Conservation (phyloP, 1,284 basidiomycete species). For the Ustilago curta region DNA sequence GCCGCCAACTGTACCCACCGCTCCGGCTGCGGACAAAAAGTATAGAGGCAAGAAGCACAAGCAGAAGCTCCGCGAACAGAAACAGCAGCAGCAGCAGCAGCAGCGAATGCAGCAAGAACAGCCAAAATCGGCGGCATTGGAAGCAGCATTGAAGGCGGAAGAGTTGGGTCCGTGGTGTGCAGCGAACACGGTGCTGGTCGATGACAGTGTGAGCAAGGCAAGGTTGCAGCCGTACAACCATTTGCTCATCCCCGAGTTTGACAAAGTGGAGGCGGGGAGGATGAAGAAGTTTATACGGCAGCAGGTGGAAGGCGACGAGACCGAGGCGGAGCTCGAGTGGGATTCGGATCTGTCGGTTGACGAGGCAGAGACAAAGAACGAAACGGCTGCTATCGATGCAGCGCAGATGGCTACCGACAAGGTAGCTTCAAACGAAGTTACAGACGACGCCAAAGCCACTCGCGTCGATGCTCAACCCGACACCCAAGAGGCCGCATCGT, state of each 20-base stretch:
- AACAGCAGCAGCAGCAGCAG: constrained; percentile 1
- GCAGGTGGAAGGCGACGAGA: constrained; percentile 12
- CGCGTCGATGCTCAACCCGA: neutral
- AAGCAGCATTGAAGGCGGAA: constrained; percentile 18
- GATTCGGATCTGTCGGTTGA: constrained; percentile 37
- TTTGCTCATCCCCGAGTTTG: constrained; percentile 62
- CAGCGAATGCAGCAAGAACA: constrained; percentile 4
- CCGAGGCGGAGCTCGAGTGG: constrained; percentile 29
- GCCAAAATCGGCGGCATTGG: constrained; percentile 9
- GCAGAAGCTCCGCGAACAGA: neutral
- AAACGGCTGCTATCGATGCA: neutral
- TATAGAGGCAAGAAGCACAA: constrained; percentile 7
- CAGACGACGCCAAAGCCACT: neutral
- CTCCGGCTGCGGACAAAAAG: constrained; percentile 17
- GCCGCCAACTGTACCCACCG: constrained; percentile 8
- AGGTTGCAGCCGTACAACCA: constrained; percentile 77
- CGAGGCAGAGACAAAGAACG: neutral
- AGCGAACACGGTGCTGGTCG: constrained; percentile 81
- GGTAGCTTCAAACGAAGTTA: neutral
- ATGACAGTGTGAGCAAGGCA: constrained; percentile 83
- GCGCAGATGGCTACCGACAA: neutral
- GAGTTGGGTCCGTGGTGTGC: constrained; percentile 72
- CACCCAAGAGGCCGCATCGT: neutral
- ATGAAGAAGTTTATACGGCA: constrained; percentile 34
- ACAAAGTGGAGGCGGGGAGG: constrained; percentile 21